Percentiles rank a stretch among this genome's conserved stretches.
These are phyloP conservation scores for Colletotrichum destructivum DNA, from an alignment of 2,329 filamentous ascomycete genomes.

Conservation along the genomic window DNA sequence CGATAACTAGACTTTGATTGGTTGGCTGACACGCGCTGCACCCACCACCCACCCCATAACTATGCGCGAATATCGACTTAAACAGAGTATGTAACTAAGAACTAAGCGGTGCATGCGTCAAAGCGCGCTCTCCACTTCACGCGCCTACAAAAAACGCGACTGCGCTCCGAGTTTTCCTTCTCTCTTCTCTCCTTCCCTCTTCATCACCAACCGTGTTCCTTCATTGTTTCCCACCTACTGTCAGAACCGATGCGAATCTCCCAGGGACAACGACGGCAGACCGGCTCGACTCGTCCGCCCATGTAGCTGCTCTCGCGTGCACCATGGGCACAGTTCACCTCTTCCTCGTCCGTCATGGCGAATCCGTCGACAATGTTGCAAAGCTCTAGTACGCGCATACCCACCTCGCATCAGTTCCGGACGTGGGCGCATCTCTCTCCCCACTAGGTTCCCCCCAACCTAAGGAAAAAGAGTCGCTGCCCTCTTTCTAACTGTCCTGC, in stretches of 20 bases:
- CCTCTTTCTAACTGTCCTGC: constrained; percentile 46
- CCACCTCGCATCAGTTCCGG: background rate
- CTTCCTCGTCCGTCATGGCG: constrained; percentile 87
- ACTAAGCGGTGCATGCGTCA: background rate
- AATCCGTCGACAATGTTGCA: constrained; percentile 91
- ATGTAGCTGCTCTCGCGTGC: constrained; percentile 29
- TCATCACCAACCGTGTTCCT: background rate
- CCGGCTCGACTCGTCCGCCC: background rate
- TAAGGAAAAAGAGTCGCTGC: too few relatives aligned
- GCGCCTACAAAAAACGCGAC: constrained; percentile 24
- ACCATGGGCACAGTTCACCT: constrained; percentile 55
- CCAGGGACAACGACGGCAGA: background rate
- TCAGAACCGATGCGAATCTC: constrained; percentile 5
- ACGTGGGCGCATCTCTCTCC: constrained; percentile 25
- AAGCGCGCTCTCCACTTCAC: background rate
- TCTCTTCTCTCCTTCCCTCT: background rate
- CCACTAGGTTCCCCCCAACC: background rate
- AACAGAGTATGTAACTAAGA: rapidly evolving
- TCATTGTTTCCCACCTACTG: background rate
- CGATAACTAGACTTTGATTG: too few relatives aligned
- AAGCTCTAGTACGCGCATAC: constrained; percentile 74
- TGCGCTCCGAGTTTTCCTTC: background rate
- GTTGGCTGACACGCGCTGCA: too few relatives aligned
- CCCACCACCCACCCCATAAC: too few relatives aligned
- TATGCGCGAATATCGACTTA: too few relatives aligned